Evolutionary conservation across 1,284 basidiomycete genomes (phyloP).

Genomic region (Hemileia vastatrix): DNA sequence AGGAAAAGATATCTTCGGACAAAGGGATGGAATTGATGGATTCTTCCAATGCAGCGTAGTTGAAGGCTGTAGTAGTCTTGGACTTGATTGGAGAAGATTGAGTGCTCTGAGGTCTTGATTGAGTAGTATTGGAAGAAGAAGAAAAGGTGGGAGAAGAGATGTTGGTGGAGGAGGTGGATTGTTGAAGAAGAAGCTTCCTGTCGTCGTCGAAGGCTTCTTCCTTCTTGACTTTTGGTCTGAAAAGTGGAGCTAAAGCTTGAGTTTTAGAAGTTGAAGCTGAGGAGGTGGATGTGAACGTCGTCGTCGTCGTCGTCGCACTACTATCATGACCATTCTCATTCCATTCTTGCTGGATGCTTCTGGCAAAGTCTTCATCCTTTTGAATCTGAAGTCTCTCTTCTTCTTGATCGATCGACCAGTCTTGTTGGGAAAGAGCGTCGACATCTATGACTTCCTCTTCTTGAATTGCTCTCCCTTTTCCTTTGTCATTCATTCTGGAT

Average conservation of each 20-base stretch:
- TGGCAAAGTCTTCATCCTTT: neutral
- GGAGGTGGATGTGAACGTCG: too few species aligned
- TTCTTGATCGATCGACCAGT: neutral
- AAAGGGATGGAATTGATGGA: too few species aligned
- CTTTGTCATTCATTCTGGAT: neutral
- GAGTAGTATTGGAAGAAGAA: neutral
- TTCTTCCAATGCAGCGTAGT: too few species aligned
- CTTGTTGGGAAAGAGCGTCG: neutral
- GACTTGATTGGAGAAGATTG: too few species aligned
- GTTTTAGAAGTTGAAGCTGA: too few species aligned
- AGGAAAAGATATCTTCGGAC: neutral
- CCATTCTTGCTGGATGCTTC: neutral
- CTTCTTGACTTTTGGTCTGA: neutral
- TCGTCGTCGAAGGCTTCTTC: neutral
- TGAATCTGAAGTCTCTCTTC: neutral
- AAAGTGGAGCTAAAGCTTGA: neutral
- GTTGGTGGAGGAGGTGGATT: neutral
- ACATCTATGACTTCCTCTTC: neutral
- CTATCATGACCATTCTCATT: neutral
- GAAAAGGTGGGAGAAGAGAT: neutral
- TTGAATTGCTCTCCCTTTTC: neutral
- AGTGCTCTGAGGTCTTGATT: too few species aligned
- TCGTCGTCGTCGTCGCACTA: neutral
- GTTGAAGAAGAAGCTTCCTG: neutral
- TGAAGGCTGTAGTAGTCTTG: too few species aligned